These are phyloP conservation scores for Onygenales sp. DNA, from an alignment of 2,329 filamentous ascomycete species.

Conservation along the genomic window DNA sequence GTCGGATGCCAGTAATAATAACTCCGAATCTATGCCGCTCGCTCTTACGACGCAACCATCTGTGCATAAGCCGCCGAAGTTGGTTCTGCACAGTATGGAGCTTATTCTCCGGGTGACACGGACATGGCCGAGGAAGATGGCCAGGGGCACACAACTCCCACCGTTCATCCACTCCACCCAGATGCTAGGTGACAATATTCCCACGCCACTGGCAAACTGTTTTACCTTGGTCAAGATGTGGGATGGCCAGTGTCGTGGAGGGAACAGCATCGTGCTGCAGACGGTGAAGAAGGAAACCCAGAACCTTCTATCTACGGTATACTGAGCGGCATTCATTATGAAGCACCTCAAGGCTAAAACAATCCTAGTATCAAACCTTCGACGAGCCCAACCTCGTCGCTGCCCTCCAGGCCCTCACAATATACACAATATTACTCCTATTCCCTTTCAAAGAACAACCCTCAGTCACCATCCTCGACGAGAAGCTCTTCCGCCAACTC, in stretches of 20 bases:
- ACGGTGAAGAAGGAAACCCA: constrained; percentile 25
- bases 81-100: constrained; percentile 20
- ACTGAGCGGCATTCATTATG: neutral
- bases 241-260: constrained; percentile 21
- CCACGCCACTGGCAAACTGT: constrained; percentile 26
- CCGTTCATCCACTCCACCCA: constrained; percentile 27
- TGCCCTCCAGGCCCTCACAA: constrained; percentile 27
- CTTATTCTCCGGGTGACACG: constrained; percentile 26
- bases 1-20: neutral
- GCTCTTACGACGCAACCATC: neutral
- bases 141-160: constrained; percentile 27
- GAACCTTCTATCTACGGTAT: constrained; percentile 22
- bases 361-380: constrained; percentile 21
- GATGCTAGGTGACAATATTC: constrained; percentile 11
- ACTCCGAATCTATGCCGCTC: neutral
- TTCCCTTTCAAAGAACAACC: constrained; percentile 22
- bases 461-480: constrained; percentile 13
- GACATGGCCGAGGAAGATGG: constrained; percentile 31
- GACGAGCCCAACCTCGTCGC: constrained; percentile 25
- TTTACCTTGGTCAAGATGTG: constrained; percentile 30
- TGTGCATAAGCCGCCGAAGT: neutral
- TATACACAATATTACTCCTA: constrained; percentile 31
- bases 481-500: constrained; percentile 21
- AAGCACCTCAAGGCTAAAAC: neutral
- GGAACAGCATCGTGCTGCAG: constrained; percentile 21